These are phyloP conservation scores for Solanum pinnatisectum DNA, from an alignment of 257 asterid genomes.

Conservation along the genomic window DNA sequence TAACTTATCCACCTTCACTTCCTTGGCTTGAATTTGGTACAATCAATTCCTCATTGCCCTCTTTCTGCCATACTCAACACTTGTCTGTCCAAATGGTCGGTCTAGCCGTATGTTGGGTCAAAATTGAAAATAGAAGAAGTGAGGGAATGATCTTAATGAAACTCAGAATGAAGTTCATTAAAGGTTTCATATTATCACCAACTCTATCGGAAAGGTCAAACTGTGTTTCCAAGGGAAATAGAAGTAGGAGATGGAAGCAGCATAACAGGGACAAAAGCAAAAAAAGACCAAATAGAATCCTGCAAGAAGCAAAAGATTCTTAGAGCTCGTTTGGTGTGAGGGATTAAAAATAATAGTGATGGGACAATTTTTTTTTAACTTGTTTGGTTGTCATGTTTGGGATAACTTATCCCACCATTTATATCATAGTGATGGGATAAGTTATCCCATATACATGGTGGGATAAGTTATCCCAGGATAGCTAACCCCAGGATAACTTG, in stretches of 20 bases:
- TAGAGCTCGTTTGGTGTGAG: too few relatives aligned
- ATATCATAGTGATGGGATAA: too few relatives aligned
- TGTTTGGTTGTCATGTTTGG: too few relatives aligned
- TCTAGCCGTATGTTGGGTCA: neutral
- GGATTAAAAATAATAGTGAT: too few relatives aligned
- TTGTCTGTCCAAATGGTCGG: neutral
- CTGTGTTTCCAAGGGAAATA: neutral
- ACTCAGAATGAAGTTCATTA: neutral
- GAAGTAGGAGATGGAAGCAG: neutral
- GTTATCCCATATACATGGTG: too few relatives aligned
- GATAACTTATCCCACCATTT: too few relatives aligned
- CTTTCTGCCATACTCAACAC: neutral
- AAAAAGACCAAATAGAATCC: neutral
- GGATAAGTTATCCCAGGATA: too few relatives aligned
- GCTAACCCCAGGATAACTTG: too few relatives aligned
- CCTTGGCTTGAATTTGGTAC: neutral
- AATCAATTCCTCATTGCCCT: neutral
- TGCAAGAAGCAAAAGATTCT: neutral
- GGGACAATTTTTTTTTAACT: too few relatives aligned
- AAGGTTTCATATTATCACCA: neutral
- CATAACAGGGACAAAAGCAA: neutral
- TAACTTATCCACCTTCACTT: neutral
- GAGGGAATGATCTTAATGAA: neutral
- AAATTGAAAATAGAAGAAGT: neutral
- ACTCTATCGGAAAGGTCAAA: neutral